These are phyloP conservation scores for Nemania serpens DNA, from an alignment of 2,329 filamentous ascomycete species.

Conservation along the genomic window DNA sequence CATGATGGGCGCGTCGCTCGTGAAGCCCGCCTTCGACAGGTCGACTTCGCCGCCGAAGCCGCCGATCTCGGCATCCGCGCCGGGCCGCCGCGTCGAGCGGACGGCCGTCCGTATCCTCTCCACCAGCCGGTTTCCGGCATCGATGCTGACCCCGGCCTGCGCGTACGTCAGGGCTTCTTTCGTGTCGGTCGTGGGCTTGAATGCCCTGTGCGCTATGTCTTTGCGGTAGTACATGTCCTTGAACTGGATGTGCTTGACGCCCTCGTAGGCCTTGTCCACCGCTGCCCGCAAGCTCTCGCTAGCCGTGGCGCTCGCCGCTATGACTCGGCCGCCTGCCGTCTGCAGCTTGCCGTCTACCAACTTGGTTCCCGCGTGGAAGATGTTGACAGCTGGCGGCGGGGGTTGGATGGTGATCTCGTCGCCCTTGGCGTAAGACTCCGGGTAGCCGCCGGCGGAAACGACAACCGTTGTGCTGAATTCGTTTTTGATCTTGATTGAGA, in stretches of 20 bases:
- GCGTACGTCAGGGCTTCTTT: slow-evolving; percentile 80
- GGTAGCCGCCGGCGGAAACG: slow-evolving; percentile 91
- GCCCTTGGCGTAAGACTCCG: slow-evolving; percentile 82
- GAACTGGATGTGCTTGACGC: slow-evolving; percentile 79
- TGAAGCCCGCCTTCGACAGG: slow-evolving; percentile 74
- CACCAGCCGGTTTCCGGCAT: slow-evolving; percentile 91
- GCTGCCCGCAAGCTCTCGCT: slow-evolving; percentile 75
- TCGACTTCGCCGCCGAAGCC: slow-evolving; percentile 92
- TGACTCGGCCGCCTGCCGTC: slow-evolving; percentile 87
- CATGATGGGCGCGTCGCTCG: slow-evolving; percentile 70
- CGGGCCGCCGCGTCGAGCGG: slow-evolving; percentile 80
- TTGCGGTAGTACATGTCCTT: slow-evolving; percentile 89
- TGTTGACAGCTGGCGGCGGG: slow-evolving; percentile 59
- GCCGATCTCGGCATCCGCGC: slow-evolving; percentile 90
- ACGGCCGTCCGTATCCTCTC: slow-evolving; percentile 90
- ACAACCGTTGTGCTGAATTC: slow-evolving; percentile 89
- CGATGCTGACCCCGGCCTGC: slow-evolving; percentile 89
- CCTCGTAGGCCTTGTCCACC: slow-evolving; percentile 84
- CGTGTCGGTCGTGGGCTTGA: slow-evolving; percentile 51
- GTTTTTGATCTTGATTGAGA: slow-evolving; percentile 68
- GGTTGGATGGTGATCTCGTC: slow-evolving; percentile 58
- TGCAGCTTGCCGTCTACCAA: slow-evolving; percentile 66
- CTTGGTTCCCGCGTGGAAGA: slow-evolving; percentile 93
- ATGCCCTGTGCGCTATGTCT: slow-evolving; percentile 84
- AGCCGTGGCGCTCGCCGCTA: slow-evolving; percentile 84